Evolutionary conservation across 2,329 filamentous ascomycete species (phyloP), one percentile per base, ranked within the genome.

Genomic region (Xylariaceae sp.): DNA sequence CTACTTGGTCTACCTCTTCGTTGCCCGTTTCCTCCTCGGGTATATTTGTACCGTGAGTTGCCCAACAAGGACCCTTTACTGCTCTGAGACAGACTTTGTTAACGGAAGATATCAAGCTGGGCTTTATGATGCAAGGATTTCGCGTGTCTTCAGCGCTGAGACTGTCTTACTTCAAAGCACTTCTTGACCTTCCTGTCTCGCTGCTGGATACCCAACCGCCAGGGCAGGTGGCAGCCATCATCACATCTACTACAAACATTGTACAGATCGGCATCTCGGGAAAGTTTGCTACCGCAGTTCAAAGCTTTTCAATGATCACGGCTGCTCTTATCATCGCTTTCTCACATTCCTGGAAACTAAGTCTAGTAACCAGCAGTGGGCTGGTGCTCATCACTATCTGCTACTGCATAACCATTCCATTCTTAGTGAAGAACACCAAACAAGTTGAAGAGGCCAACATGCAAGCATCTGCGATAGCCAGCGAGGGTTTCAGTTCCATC

Each of bases 1-100:
- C 0, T 89, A 84, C 66, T 84, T 90, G 63, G 78, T 90, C 42
- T 86, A 84, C 53, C 73, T 91, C 11, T 91, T 90, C 66, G 69
- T 89, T 36, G 86, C 74, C 9, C 83, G 86, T 42, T 83, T 88
- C 56, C 64, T 74, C 7, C 71, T 87, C 19, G 82, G 80, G 54
- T 89, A 88, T 58, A 71, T 85, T 51, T 76, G 79, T 52, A 81
- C 79, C 60, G 75, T 76, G 22, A 28, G 22, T 28, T 28, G 22
- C 22, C 22, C 22, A 28, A 28, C 22, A 28, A 69, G 71, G 72
- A 48, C 34, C n/a, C 40, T 12, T 12, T 31, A 14, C 13, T 7
- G 9, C 19, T 36, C 12, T 31, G 10, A 17, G 18, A 28, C 5
- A 17, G n/a, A 17, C 19, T 11, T 19, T 11, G 31, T 41, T 12